phyloP scores from a whole-genome alignment of 495 filamentous ascomycete species.

The Penicillium canariense region DNA sequence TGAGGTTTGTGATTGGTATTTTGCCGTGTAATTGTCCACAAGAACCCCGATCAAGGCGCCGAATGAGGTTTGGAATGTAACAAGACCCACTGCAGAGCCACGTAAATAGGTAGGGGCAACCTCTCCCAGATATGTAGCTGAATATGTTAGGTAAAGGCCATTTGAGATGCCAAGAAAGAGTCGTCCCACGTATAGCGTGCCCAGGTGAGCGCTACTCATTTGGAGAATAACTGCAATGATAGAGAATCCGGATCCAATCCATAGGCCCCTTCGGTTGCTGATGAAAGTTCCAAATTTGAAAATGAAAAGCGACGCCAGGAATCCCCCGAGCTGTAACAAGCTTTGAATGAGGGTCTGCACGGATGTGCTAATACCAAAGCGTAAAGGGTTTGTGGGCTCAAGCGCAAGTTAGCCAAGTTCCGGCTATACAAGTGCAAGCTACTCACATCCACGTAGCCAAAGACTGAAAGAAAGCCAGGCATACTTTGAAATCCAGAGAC shows the following conservation, averaged over 20 bases:
- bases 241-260: background rate
- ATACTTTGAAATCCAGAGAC: constrained; percentile 4
- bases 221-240: background rate
- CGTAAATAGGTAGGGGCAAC: constrained; percentile 1
- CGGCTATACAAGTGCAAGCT: background rate
- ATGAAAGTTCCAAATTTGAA: constrained; percentile 3
- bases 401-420: background rate
- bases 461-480: background rate
- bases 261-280: background rate
- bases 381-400: background rate
- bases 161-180: constrained; percentile 3
- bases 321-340: background rate
- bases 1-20: background rate
- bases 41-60: constrained; percentile 3
- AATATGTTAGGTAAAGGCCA: constrained; percentile 4
- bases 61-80: constrained; percentile 3
- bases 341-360: constrained; percentile 4
- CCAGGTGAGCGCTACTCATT: background rate
- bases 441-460: background rate
- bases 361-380: background rate
- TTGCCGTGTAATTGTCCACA: constrained; percentile 1
- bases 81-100: background rate
- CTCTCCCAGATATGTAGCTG: constrained; percentile 3
- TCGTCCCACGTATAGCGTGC: background rate
- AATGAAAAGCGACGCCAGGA: background rate